phyloP scores from a whole-genome alignment of 176 grass and related monocot species.

The Aegilops longissima region DNA sequence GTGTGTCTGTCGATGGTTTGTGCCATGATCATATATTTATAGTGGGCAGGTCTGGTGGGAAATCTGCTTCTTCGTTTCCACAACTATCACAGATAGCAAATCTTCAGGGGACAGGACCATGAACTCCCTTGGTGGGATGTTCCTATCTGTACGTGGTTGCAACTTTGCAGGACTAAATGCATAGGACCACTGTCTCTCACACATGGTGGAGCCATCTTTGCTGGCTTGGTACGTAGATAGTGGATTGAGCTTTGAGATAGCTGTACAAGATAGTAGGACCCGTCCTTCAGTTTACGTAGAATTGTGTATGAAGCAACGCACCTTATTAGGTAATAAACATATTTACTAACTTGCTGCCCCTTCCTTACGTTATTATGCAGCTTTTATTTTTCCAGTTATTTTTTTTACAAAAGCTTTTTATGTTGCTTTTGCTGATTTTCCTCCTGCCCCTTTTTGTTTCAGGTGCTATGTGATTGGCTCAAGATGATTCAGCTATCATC shows the following conservation, averaged over 20 bases:
- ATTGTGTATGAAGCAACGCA: conserved; percentile 1
- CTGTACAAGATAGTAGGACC: background rate
- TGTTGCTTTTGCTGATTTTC: background rate
- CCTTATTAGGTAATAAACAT: background rate
- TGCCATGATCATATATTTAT: conserved; percentile 32
- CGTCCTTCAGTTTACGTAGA: background rate
- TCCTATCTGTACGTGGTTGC: background rate
- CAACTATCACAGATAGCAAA: background rate
- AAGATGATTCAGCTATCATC: background rate
- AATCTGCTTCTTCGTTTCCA: too few relatives aligned
- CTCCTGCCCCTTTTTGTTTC: background rate
- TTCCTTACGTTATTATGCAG: background rate
- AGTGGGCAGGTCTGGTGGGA: background rate
- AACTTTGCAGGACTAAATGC: conserved; percentile 1
- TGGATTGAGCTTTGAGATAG: background rate
- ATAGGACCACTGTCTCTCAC: too few relatives aligned
- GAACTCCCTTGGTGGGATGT: conserved; percentile 19
- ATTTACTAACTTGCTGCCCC: background rate
- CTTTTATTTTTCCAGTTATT: background rate
- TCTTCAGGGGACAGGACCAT: conserved; percentile 43
- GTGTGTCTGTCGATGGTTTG: conserved; percentile 29
- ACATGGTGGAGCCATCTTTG: conserved; percentile 39
- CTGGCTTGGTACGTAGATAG: background rate
- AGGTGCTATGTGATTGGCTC: background rate
- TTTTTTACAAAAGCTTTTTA: background rate